Percentiles rank a stretch among this genome's conserved stretches.
phyloP scores from a whole-genome alignment of 108 stramenopile species.

The Nannochloropsis gaditana region DNA sequence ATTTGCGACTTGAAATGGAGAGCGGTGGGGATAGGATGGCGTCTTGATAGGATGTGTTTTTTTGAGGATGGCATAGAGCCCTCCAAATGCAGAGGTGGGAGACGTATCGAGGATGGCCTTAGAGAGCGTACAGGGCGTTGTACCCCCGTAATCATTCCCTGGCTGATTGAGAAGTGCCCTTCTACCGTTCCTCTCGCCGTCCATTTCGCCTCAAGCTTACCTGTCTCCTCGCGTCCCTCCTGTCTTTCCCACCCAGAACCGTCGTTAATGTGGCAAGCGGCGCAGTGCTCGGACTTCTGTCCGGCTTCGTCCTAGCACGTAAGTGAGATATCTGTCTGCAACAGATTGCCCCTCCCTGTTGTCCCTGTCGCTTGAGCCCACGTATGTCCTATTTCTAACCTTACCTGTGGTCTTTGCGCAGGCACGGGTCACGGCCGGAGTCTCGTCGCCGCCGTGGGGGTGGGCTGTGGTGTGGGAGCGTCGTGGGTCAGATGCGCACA shows the following conservation, averaged over 20 bases:
- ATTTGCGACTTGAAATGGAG: no score
- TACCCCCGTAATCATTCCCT: no score
- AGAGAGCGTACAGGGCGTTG: no score
- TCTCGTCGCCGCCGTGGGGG: background rate
- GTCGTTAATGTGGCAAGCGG: background rate
- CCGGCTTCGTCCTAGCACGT: background rate
- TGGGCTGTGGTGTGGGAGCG: background rate
- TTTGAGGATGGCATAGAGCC: no score
- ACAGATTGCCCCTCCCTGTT: background rate
- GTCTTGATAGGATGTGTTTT: no score
- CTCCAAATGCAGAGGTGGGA: no score
- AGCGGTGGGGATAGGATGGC: no score
- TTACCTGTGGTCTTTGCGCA: background rate
- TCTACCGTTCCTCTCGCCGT: no score
- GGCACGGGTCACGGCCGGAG: slow-evolving; percentile 10
- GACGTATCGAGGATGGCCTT: no score
- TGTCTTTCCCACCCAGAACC: background rate
- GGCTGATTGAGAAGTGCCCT: no score
- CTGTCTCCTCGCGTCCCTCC: background rate
- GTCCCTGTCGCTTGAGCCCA: background rate
- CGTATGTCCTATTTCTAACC: background rate
- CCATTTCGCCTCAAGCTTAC: no score
- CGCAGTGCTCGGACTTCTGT: background rate
- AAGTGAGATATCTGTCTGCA: background rate
- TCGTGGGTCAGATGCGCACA: background rate